These are phyloP conservation scores for Trichoderma erinaceum DNA, from an alignment of 495 filamentous ascomycete genomes.

Conservation along the genomic window DNA sequence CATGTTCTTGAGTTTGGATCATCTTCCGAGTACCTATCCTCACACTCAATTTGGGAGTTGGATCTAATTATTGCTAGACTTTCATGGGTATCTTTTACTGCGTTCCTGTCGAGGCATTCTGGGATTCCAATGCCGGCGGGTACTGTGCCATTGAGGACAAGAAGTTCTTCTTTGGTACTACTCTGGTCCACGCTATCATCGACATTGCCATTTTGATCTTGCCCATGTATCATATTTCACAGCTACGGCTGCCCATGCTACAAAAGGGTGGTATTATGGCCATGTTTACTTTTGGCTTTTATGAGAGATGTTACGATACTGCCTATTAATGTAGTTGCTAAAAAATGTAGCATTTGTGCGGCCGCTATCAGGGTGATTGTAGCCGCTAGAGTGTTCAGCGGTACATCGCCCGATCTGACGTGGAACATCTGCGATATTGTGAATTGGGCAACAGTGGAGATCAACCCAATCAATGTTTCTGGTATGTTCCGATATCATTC, in stretches of 20 bases:
- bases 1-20: constrained; percentile 13
- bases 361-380: constrained; percentile 14
- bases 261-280: constrained; percentile 25
- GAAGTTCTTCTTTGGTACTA: constrained; percentile 29
- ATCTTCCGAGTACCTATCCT: constrained; percentile 13
- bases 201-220: constrained; percentile 37
- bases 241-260: constrained; percentile 23
- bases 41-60: neutral
- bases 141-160: constrained; percentile 16
- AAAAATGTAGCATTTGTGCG: constrained; percentile 15
- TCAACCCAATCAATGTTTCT: constrained; percentile 12
- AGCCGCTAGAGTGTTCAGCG: constrained; percentile 11
- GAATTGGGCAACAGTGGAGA: constrained; percentile 12
- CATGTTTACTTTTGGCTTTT: constrained; percentile 29
- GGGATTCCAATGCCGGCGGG: constrained; percentile 13
- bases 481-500: constrained; percentile 10
- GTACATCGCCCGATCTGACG: constrained; percentile 12
- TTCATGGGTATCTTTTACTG: constrained; percentile 15
- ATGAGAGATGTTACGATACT: constrained; percentile 20
- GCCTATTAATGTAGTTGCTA: constrained; percentile 4
- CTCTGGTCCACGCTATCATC: constrained; percentile 37
- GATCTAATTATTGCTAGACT: neutral
- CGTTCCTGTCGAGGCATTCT: constrained; percentile 15
- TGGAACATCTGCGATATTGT: constrained; percentile 16
- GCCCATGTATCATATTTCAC: constrained; percentile 34